Evolutionary conservation across 2,329 filamentous ascomycete genomes (phyloP).

Genomic region (Exophiala xenobiotica): DNA sequence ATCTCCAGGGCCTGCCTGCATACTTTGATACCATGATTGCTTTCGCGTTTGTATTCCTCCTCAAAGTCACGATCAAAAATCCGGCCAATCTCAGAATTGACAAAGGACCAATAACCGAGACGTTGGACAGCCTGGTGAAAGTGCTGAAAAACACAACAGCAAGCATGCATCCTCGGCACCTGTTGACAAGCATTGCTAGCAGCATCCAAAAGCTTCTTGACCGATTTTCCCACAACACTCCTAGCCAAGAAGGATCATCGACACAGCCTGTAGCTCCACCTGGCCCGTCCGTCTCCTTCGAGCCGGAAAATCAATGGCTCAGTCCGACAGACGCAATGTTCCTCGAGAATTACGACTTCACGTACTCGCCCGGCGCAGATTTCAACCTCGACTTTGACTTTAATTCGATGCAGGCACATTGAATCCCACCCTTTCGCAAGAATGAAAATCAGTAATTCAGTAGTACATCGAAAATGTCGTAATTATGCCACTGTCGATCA

Average conservation of each 20-base stretch:
- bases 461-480: constrained; percentile 41
- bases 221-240: constrained; percentile 18
- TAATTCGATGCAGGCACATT: constrained; percentile 9
- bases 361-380: constrained; percentile 33
- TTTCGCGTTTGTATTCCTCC: constrained; percentile 45
- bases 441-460: constrained; percentile 35
- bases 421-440: neutral
- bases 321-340: constrained; percentile 31
- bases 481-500: constrained; percentile 39
- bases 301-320: constrained; percentile 16
- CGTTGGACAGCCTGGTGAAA: constrained; percentile 28
- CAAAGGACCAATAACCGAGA: constrained; percentile 30
- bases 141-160: constrained; percentile 30
- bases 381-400: constrained; percentile 36
- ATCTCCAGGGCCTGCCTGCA: constrained; percentile 48
- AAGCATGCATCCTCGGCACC: constrained; percentile 33
- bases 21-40: constrained; percentile 47
- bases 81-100: constrained; percentile 31
- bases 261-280: neutral
- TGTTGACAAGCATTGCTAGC: constrained; percentile 33
- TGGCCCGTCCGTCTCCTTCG: constrained; percentile 15
- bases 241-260: neutral
- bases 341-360: constrained; percentile 31
- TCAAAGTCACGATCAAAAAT: constrained; percentile 44
- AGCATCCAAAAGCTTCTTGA: constrained; percentile 32